These are phyloP conservation scores for Microthyrium microscopicum DNA, from an alignment of 2,329 filamentous ascomycete genomes.

Conservation along the genomic window DNA sequence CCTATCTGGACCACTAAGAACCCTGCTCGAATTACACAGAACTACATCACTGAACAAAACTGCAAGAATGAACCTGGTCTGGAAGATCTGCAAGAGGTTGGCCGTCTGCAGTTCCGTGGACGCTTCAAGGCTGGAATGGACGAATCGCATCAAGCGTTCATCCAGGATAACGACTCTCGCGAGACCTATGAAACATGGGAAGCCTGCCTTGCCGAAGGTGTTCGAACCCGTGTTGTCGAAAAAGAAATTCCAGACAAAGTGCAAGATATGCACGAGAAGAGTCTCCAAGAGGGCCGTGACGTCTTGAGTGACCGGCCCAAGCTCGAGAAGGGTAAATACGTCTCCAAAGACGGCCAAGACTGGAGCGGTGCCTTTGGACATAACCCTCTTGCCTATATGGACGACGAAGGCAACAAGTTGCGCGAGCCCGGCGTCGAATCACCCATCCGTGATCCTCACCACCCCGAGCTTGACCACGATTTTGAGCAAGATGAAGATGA, in stretches of 20 bases:
- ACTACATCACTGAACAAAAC: constrained; percentile 76
- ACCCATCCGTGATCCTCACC: constrained; percentile 34
- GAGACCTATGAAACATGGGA: constrained; percentile 95
- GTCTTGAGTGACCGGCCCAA: constrained; percentile 56
- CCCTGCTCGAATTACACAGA: constrained; percentile 63
- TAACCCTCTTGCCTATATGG: constrained; percentile 48
- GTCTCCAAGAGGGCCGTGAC: constrained; percentile 62
- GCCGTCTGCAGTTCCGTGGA: constrained; percentile 62
- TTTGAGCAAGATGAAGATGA: constrained; percentile 22
- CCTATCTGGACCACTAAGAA: constrained; percentile 79
- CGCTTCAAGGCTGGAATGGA: constrained; percentile 85
- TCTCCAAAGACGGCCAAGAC: constrained; percentile 63
- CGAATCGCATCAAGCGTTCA: constrained; percentile 65
- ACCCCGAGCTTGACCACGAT: constrained; percentile 16
- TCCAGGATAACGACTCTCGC: constrained; percentile 71
- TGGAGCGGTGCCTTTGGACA: constrained; percentile 77
- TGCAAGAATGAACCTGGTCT: constrained; percentile 52
- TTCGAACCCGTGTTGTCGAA: constrained; percentile 53
- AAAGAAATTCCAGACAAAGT: constrained; percentile 58
- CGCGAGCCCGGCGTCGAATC: constrained; percentile 38
- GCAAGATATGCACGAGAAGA: constrained; percentile 64
- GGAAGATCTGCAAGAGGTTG: constrained; percentile 59
- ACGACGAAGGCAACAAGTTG: constrained; percentile 33
- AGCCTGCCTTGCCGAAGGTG: constrained; percentile 74
- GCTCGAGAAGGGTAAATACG: constrained; percentile 61